A percentile compares a stretch with the other conserved stretches of the same genome.
Conservation (phyloP, 2,329 filamentous ascomycete genomes). For the Teratosphaeriaceae sp. region DNA sequence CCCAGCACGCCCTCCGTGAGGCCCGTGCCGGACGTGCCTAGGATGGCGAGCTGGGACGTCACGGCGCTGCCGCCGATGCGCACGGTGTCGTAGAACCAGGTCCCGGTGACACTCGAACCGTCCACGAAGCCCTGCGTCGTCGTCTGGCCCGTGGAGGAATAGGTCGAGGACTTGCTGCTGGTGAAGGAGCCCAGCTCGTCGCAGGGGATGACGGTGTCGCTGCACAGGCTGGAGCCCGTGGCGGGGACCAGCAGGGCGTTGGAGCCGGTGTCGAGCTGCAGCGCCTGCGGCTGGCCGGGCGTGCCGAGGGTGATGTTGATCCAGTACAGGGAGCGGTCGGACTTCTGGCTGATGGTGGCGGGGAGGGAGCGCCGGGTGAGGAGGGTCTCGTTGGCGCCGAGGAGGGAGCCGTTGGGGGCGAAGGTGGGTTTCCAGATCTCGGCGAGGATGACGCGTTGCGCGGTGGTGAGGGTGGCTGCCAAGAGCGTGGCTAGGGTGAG, state of each 20-base stretch:
- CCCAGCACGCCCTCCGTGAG: constrained; percentile 8
- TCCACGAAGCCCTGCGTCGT: constrained; percentile 4
- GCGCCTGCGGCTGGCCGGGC: constrained; percentile 3
- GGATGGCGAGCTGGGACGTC: constrained; percentile 3
- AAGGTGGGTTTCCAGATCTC: constrained; percentile 3
- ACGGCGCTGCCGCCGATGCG: constrained; percentile 1
- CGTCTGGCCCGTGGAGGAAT: constrained; percentile 1
- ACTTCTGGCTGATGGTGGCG: constrained; percentile 1
- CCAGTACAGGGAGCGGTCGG: constrained; percentile 5
- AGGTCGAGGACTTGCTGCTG: constrained; percentile 2
- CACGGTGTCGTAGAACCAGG: constrained; percentile 8
- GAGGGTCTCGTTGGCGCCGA: constrained; percentile 1
- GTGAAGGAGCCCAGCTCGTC: constrained; percentile 5
- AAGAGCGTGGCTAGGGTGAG: neutral
- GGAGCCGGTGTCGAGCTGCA: constrained; percentile 10
- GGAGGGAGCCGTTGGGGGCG: neutral
- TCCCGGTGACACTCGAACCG: constrained; percentile 5
- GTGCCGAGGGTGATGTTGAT: constrained; percentile 8
- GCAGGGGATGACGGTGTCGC: constrained; percentile 1
- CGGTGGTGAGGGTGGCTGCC: neutral
- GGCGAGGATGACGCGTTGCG: constrained; percentile 2
- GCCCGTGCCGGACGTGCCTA: constrained; percentile 3
- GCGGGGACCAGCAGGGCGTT: constrained; percentile 2
- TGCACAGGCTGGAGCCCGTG: constrained; percentile 5
- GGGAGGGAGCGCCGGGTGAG: neutral